Evolutionary conservation across 2,329 filamentous ascomycete species (phyloP), one percentile per base, ranked within the genome.

Genomic region (Chaetomium globosum): DNA sequence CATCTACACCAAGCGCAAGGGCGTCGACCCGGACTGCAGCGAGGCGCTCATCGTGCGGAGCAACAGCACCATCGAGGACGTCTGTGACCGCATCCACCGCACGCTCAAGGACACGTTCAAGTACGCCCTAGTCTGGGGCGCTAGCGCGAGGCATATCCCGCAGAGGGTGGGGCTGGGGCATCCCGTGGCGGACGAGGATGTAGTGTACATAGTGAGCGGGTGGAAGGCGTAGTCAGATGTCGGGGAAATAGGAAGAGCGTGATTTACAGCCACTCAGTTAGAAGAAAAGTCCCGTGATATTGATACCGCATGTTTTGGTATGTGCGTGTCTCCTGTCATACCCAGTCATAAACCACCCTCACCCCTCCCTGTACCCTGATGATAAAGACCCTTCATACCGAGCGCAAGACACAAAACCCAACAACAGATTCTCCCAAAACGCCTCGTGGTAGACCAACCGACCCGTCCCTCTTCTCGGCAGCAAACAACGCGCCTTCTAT

Each of bases 21-120:
- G 93, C 63, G 81, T 89, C 10, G 94, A 97, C 16, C 95, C 95
- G 0, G 87, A 93, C 76, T 99, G 99, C 75, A 80, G 78, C 67
- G 95, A 99, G 80, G 95, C 95, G 1, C 79, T 99, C 73, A 99
- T 99, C 75, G 95, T 99, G 70, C 85, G 96, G 65, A 88, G 83
- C 75, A 91, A 93, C 72, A 92, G 91, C 74, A 92, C 89, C 13
- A 93, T 99, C 74, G 95, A 98, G 80, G 94, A 99, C 77, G 95
- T 99, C 10, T 99, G 95, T 78, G 95, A 99, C 78, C 88, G 92
- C 73, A 91, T 99, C 71, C 95, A 99, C 80, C 85, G 95, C 68
- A 95, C 88, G 30, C 81, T 99, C 70, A 99, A 98, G 85, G 96
- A 99, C 69, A 97, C 93, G 4, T 99, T 98, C 85, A 99, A 98